A percentile compares a stretch with the other conserved stretches of the same genome.
Conservation (phyloP, 345 rosid species). For the Eucalyptus urophylla region DNA sequence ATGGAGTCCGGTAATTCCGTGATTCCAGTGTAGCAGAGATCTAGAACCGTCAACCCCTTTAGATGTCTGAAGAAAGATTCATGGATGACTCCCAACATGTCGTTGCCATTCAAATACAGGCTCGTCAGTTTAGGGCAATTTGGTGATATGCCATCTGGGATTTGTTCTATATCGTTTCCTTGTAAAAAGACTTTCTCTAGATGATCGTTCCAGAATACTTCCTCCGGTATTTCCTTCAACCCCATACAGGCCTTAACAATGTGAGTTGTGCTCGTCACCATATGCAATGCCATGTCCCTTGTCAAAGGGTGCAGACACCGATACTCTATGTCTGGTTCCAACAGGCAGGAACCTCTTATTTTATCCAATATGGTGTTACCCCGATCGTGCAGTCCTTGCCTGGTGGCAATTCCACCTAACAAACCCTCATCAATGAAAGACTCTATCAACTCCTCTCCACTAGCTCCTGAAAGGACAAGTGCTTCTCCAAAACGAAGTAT, state of each 20-base stretch:
- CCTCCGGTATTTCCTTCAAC: neutral
- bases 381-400: neutral
- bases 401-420: neutral
- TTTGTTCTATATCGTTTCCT: neutral
- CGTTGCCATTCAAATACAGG: neutral
- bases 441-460: neutral
- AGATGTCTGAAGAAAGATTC: neutral
- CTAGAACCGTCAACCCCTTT: neutral
- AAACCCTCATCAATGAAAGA: constrained; percentile 2
- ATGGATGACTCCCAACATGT: neutral
- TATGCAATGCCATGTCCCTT: constrained; percentile 7
- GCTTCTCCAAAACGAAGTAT: constrained; percentile 1
- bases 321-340: neutral
- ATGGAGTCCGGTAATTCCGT: constrained; percentile 1
- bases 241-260: neutral
- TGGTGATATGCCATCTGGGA: neutral
- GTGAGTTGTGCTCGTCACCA: neutral
- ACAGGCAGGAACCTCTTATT: neutral
- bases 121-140: neutral
- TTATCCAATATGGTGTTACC: neutral
- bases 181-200: neutral
- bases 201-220: neutral
- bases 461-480: neutral
- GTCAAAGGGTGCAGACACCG: constrained; percentile 2
- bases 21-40: neutral